phyloP scores from a whole-genome alignment of 1,284 basidiomycete species.

The Rhodotorula sp. region DNA sequence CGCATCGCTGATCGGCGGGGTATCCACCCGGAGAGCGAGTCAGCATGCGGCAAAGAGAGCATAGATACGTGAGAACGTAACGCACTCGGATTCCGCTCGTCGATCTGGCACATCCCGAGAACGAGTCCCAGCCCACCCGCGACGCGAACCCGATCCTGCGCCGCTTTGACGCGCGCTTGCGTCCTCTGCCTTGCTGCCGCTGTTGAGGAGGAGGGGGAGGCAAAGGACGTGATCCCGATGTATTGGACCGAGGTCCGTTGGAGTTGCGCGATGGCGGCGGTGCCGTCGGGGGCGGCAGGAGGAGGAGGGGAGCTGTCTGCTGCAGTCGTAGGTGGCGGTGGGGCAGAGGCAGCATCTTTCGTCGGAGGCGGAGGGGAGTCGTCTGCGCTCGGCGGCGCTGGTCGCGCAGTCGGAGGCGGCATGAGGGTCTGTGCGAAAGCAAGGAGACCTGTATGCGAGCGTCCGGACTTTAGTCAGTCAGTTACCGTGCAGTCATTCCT shows the following conservation, averaged over 20 bases:
- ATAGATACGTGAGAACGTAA: too few relatives aligned
- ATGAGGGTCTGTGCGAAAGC: constrained; percentile 17
- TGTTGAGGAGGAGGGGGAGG: constrained; percentile 36
- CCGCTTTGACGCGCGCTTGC: constrained; percentile 45
- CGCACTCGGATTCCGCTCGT: constrained; percentile 85
- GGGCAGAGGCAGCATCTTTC: neutral
- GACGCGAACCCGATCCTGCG: constrained; percentile 69
- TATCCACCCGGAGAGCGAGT: constrained; percentile 9
- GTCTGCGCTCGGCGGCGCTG: neutral
- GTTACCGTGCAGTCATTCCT: too few relatives aligned
- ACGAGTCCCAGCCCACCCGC: constrained; percentile 73
- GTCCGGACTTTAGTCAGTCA: too few relatives aligned
- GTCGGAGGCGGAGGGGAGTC: neutral
- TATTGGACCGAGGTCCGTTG: constrained; percentile 80
- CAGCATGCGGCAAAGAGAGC: neutral
- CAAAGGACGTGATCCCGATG: constrained; percentile 63
- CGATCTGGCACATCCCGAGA: constrained; percentile 79
- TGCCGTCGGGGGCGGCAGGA: constrained; percentile 38
- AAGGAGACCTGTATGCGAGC: constrained; percentile 12
- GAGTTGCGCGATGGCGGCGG: constrained; percentile 67
- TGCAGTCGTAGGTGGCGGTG: neutral
- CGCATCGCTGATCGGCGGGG: constrained; percentile 63
- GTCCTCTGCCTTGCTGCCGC: neutral
- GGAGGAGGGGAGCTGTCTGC: neutral
- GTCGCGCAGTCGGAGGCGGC: neutral